Evolutionary conservation across 2,329 filamentous ascomycete genomes (phyloP), one percentile per base, ranked within the genome.

Genomic region (Penicillium nordicum): DNA sequence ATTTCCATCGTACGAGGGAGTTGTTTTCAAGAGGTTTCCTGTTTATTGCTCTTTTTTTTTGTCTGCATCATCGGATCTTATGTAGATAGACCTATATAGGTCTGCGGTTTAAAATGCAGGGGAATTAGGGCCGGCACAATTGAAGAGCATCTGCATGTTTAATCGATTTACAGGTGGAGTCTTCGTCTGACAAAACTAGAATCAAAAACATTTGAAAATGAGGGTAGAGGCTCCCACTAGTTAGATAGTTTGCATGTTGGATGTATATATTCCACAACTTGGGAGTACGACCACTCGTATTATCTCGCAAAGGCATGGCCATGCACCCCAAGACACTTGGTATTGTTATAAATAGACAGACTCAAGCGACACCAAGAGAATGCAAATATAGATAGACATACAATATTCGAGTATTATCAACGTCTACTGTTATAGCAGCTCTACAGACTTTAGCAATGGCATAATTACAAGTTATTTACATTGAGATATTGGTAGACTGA

Each of bases 1-100:
- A 63, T 63, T 65, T 67, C 63, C 64, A 58, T 65, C 66, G 67
- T 64, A 66, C 65, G 62, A 70, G 63, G 69, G 71, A 65, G 67
- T 70, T 68, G 64, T 66, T 60, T 64, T 63, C 60, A 64, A 60
- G 59, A 64, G 59, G 58, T 64, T 67, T 60, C 57, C 55, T 66
- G 59, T 57, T 58, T 64, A 62, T 64, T 61, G 56, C 60, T 55
- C 50, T 43, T 60, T 61, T 60, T 40, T 62, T 44, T 62, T 44
- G 52, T 60, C 45, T 60, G 63, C 62, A 63, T 62, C 47, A 53
- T 58, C 53, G 43, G 55, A 57, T 53, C 57, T 46, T 55, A 62
- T 64, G 67, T 66, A 67, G 65, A 67, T 65, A 62, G 62, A 53
- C 53, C 47, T 55, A 58, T 57, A 53, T 57, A 62, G 57, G 53